These are phyloP conservation scores for Penicillium cataractarum DNA, from an alignment of 495 filamentous ascomycete species.

Conservation along the genomic window DNA sequence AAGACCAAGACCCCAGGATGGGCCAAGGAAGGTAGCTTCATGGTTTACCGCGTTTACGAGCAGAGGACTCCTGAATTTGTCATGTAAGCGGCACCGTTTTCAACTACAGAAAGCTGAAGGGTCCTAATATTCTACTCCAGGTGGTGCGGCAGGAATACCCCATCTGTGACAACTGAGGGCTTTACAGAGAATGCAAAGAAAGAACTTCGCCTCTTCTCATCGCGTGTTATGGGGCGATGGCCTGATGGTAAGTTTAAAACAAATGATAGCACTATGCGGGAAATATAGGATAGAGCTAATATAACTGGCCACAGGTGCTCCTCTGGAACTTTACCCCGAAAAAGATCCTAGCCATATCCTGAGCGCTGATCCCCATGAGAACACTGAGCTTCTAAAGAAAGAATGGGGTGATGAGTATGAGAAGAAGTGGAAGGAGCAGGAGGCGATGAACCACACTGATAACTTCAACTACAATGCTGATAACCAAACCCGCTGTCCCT, in stretches of 20 bases:
- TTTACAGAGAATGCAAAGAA: neutral
- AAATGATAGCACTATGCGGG: neutral
- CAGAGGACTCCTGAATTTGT: neutral
- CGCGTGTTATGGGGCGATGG: neutral
- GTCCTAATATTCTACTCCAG: neutral
- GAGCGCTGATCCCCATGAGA: neutral
- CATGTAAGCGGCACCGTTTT: neutral
- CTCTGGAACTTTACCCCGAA: neutral
- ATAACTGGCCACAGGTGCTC: neutral
- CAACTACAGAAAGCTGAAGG: neutral
- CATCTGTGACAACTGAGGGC: neutral
- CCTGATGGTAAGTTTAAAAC: neutral
- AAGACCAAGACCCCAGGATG: neutral
- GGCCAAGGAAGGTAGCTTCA: neutral
- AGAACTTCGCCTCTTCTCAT: constrained; percentile 3
- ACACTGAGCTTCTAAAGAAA: neutral
- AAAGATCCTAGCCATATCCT: neutral
- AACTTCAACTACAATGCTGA: neutral
- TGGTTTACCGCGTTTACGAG: neutral
- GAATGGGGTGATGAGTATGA: neutral
- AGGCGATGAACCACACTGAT: neutral
- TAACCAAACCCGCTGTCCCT: neutral
- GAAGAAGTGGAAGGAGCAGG: neutral
- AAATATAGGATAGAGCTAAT: neutral
- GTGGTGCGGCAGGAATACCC: neutral